A percentile compares a stretch with the other conserved stretches of the same genome.
Conservation (phyloP, 2,329 filamentous ascomycete species). For the Diaporthe sp. region DNA sequence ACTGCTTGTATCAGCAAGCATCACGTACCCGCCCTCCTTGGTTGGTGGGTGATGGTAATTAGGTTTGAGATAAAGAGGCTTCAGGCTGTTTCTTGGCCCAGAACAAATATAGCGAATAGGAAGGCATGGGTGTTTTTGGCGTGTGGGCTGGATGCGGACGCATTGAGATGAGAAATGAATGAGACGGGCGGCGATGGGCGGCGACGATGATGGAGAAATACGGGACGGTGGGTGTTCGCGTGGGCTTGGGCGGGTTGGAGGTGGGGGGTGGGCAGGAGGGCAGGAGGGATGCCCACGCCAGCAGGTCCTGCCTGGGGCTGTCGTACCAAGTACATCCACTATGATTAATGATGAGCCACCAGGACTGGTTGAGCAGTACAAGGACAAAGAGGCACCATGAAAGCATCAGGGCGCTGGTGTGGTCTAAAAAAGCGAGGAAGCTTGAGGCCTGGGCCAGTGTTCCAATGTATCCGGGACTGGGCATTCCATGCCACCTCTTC, state of each 20-base stretch:
- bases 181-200: background rate
- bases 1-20: background rate
- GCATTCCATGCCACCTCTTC: background rate
- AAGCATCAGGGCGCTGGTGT: background rate
- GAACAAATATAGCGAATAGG: background rate
- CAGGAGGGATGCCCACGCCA: too few species aligned
- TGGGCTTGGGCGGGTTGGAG: background rate
- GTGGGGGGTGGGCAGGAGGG: background rate
- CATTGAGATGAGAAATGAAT: conserved; percentile 25
- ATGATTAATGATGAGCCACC: background rate
- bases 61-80: background rate
- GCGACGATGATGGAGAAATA: background rate
- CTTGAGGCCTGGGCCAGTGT: background rate
- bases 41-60: background rate
- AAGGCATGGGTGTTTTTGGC: background rate
- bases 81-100: background rate
- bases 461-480: background rate
- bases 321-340: background rate
- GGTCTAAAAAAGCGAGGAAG: background rate
- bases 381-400: background rate
- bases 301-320: background rate
- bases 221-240: background rate
- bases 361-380: background rate
- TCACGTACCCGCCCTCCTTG: background rate
- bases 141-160: background rate